Base-by-base conservation (phyloP, 2,329 filamentous ascomycete genomes). In the Aspergillus intermedius region DNA sequence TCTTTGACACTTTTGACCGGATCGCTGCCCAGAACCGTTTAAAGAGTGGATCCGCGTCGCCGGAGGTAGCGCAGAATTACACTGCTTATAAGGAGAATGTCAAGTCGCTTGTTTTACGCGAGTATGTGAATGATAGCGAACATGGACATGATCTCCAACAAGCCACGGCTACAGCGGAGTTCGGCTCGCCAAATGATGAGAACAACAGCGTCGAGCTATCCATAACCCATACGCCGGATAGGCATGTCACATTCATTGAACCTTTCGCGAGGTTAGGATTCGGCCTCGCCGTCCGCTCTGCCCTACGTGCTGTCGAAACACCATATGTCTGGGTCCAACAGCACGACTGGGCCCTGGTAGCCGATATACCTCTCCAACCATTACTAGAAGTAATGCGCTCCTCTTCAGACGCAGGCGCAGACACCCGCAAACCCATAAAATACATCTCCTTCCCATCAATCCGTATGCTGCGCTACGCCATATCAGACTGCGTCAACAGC, bases 291-390 rank as follows among this genome's bases (percentile, higher is more conserved):
- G 46, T 51, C 19, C 42, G 49, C 21, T 46, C 49, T 2, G 46
- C 49, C 13, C 37, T 51, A 35, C 21, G 49, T 7, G 4, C 49
- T 5, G 30, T 41, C n/a, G 46, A 49, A 13, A 51, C 49, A 2
- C 37, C 42, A 9, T 51, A 49, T 13, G 49, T 51, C 42, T 51
- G 49, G 49, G 49, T 51, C 9, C 49, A 51, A 46, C 49, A 51
- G 39, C 49, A 51, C 25, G 49, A 51, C 39, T 51, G 49, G 49
- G 43, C 46, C 8, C 39, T 51, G 8, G 43, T 46, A n/a, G 49
- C 42, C 12, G 46, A 51, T 46, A 41, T 51, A 1, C 49, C 49
- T 4, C 21, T 51, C 1, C 13, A 28, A 5, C 30, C 35, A 5
- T 21, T 51, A 5, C 23, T 51, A 28, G 46, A 49, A 3, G 21